A percentile compares a stretch with the other conserved stretches of the same genome.
These are phyloP conservation scores for Ilex asprella DNA, from an alignment of 257 asterid genomes.

Conservation along the genomic window DNA sequence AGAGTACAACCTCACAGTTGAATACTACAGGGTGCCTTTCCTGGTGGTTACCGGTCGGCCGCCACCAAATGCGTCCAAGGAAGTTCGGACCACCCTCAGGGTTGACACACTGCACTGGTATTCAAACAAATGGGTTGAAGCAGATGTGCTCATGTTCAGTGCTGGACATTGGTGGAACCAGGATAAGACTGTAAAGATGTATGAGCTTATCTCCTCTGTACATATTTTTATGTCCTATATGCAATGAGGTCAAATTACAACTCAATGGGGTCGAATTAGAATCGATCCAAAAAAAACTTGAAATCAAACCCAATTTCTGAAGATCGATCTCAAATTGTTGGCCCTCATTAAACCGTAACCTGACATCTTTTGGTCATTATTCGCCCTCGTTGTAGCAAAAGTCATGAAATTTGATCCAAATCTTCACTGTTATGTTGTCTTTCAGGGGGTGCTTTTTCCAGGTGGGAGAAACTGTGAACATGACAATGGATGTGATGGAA, in stretches of 20 bases:
- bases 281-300: no score
- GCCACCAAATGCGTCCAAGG: constrained; percentile 39
- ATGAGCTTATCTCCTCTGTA: constrained; percentile 1
- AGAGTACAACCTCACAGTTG: constrained; percentile 73
- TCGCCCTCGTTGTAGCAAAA: neutral
- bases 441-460: constrained; percentile 82
- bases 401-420: neutral
- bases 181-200: constrained; percentile 70
- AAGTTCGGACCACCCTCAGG: constrained; percentile 54
- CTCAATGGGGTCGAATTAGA: no score
- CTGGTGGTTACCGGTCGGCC: constrained; percentile 53
- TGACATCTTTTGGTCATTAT: neutral
- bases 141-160: constrained; percentile 59
- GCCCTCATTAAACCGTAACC: neutral
- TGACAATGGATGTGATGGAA: constrained; percentile 70
- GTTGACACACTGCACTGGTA: constrained; percentile 79
- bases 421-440: neutral
- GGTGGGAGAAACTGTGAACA: constrained; percentile 53
- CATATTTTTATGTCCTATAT: no score
- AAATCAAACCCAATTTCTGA: neutral
- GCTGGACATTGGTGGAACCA: constrained; percentile 97
- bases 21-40: constrained; percentile 82
- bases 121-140: constrained; percentile 63
- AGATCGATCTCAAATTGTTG: neutral
- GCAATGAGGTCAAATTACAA: no score